These are phyloP conservation scores for Mucor circinelloides DNA, from an alignment of 371 early-diverging fungal genomes.

Conservation along the genomic window DNA sequence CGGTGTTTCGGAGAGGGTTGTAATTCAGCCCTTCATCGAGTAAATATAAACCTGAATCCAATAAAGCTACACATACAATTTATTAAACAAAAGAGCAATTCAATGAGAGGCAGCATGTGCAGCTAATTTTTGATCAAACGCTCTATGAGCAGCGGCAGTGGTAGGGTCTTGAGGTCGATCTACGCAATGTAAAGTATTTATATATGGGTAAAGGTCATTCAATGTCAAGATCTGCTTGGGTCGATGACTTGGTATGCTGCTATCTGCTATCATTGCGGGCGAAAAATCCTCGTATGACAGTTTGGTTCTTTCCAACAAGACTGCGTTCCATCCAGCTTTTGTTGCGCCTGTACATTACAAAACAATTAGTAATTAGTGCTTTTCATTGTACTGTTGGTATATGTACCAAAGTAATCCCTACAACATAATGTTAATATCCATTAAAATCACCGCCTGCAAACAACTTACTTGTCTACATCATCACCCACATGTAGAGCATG, in stretches of 20 bases:
- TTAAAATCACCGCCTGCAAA: background rate
- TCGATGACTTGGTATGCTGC: conserved; percentile 11
- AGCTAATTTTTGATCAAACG: background rate
- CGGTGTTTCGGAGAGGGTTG: background rate
- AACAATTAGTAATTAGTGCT: background rate
- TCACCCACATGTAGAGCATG: conserved; percentile 31
- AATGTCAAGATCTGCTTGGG: conserved; percentile 17
- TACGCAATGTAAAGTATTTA: conserved; percentile 11
- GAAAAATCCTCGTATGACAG: conserved; percentile 32
- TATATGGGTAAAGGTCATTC: conserved; percentile 20
- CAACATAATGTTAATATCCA: background rate
- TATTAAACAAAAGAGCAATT: background rate
- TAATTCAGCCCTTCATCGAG: background rate
- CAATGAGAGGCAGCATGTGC: background rate
- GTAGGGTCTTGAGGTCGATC: background rate
- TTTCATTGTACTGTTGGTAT: background rate
- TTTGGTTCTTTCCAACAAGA: conserved; percentile 35
- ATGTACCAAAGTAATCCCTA: conserved; percentile 25
- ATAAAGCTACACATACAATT: background rate
- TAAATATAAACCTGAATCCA: background rate
- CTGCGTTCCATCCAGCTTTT: conserved; percentile 44
- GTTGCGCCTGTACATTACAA: conserved; percentile 27
- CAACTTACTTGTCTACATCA: conserved; percentile 29
- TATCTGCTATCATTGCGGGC: conserved; percentile 28
- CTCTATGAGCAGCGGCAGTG: background rate